Evolutionary conservation across 257 asterid species (phyloP).

Genomic region (Petrea volubilis): DNA sequence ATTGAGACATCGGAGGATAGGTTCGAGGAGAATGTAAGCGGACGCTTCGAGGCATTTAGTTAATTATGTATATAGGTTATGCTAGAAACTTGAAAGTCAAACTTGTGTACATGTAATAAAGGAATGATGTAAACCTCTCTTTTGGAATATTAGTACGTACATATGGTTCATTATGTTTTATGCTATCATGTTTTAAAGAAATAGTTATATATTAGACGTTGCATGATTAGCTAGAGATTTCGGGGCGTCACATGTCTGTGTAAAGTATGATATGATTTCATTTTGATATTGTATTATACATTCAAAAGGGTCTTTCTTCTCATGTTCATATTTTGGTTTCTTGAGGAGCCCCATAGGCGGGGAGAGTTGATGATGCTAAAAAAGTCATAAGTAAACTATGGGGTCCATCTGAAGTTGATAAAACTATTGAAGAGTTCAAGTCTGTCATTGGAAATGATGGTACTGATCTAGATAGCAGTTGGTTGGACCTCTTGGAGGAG

Average conservation of each 20-base stretch:
- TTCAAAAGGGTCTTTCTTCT: constrained; percentile 10
- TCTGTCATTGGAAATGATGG: constrained; percentile 66
- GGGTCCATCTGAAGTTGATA: constrained; percentile 68
- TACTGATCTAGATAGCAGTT: constrained; percentile 70
- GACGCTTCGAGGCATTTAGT: no score
- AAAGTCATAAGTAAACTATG: constrained; percentile 57
- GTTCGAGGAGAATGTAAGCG: no score
- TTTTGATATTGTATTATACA: neutral
- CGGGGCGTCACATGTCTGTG: constrained; percentile 96
- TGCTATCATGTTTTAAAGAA: no score
- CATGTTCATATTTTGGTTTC: constrained; percentile 13
- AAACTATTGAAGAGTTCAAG: constrained; percentile 70
- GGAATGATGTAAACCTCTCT: no score
- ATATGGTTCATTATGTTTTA: no score
- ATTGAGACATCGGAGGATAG: no score
- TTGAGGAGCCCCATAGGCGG: constrained; percentile 47
- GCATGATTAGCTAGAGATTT: no score
- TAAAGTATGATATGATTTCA: constrained; percentile 49
- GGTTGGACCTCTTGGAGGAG: constrained; percentile 76
- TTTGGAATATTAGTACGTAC: no score
- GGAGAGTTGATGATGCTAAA: constrained; percentile 70
- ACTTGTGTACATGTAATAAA: no score
- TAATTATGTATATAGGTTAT: no score
- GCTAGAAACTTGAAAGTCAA: no score
- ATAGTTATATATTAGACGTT: no score